Conservation (phyloP, 2,329 filamentous ascomycete species). For the Leptoxyphium fumago region DNA sequence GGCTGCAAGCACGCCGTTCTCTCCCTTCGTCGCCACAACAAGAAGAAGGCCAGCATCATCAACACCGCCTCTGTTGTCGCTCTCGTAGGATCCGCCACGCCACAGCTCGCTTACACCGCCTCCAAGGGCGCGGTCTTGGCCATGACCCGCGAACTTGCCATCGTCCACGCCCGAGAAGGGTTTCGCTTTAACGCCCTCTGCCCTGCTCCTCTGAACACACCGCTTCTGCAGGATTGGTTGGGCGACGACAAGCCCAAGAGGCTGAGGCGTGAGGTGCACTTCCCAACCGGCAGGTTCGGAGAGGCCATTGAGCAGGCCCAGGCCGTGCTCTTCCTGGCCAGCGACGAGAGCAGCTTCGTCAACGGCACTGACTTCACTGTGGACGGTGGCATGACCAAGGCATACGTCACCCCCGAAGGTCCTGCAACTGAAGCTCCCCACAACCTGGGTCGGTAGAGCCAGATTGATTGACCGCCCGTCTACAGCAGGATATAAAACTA, state of each 20-base stretch:
- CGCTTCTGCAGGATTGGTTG: conserved; percentile 83
- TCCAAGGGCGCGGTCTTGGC: conserved; percentile 87
- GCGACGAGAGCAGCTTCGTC: conserved; percentile 78
- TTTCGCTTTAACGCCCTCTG: conserved; percentile 85
- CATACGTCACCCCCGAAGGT: conserved; percentile 56
- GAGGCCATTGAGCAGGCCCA: conserved; percentile 91
- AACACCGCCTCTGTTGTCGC: conserved; percentile 87
- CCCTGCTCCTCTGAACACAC: conserved; percentile 83
- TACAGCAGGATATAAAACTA: no score
- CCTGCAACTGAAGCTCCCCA: conserved; percentile 37
- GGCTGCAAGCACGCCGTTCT: conserved; percentile 85
- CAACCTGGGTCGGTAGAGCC: conserved; percentile 17
- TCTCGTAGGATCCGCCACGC: conserved; percentile 71
- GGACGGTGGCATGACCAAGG: conserved; percentile 89
- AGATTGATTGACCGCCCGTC: no score
- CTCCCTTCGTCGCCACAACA: conserved; percentile 63
- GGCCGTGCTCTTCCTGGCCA: conserved; percentile 74
- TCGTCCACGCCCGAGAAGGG: conserved; percentile 80
- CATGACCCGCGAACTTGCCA: conserved; percentile 77
- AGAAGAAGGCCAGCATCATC: conserved; percentile 69
- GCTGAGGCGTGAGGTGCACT: conserved; percentile 70
- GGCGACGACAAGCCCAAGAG: conserved; percentile 76
- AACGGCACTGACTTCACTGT: conserved; percentile 88
- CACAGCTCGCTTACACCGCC: conserved; percentile 83
- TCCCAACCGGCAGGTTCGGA: conserved; percentile 75